Evolutionary conservation across 73 alveolate species (phyloP), one percentile per base, ranked within the genome.

Genomic region (Durusdinium trenchii): DNA sequence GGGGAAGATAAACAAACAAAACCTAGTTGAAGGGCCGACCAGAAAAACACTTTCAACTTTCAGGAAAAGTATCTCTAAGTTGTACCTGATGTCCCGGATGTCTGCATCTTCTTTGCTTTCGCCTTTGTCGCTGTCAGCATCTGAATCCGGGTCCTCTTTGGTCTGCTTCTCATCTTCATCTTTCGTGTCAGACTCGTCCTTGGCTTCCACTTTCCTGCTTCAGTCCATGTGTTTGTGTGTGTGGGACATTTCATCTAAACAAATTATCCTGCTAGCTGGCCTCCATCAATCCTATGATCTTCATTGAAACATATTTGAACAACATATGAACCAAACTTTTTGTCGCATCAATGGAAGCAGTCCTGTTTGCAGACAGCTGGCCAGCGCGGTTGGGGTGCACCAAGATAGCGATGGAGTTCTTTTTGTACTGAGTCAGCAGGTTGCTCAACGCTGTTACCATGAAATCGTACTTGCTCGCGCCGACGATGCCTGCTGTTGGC

Each of bases 41-140:
- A 76, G 43, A 2, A 38, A 54, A 6, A 16, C 60, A 26, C 18
- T 10, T 76, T 6, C 30, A 76, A 6, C n/a, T 3, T 32, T 43
- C 45, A 6, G 47, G 32, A 48, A 32, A 10, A 83, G 94, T 50
- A 0, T 48, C 94, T 83, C 94, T 51, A 83, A 18, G 4, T 51
- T 83, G 76, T 83, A 83, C 23, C 94, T 47, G 76, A 83, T 83
- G 75, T 83, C 94, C 6, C 94, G 30, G 76, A 83, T 38, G 36
- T 83, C 94, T 0, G 94, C 94, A 1, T 51, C 94, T 0, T 50
- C 94, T 48, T 48, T 18, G 0, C 16, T 12, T 0, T 83, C 94
- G 6, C 51, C 94, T 40, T 51, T 30, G 48, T 52, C 94, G 10
- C 32, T 57, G 35, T 0, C 71, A 26, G 32, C 92, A 45, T 45